These are phyloP conservation scores for Chrysosphaeria jannelii DNA, from an alignment of 2,329 filamentous ascomycete genomes.

Conservation along the genomic window DNA sequence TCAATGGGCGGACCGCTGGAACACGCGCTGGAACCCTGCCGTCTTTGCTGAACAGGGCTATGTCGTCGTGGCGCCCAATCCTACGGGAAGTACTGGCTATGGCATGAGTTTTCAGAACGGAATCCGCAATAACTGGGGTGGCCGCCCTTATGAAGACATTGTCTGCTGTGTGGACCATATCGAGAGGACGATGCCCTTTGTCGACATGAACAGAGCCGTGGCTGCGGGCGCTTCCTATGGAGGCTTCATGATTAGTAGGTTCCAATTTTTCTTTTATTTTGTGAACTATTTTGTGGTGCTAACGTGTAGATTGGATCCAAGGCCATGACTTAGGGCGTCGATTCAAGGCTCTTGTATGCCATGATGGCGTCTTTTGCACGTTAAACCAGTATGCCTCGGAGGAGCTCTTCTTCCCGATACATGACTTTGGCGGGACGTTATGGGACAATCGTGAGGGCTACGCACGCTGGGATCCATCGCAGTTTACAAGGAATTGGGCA, in stretches of 20 bases:
- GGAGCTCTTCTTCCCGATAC: conserved; percentile 39
- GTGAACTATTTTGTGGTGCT: conserved; percentile 1
- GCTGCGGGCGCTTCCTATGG: conserved; percentile 48
- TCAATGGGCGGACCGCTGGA: conserved; percentile 48
- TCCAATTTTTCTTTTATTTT: neutral
- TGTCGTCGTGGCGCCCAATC: conserved; percentile 53
- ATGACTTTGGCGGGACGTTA: conserved; percentile 31
- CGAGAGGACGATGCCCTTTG: conserved; percentile 28
- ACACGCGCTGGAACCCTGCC: conserved; percentile 60
- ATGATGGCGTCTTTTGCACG: conserved; percentile 61
- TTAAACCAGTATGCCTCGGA: conserved; percentile 32
- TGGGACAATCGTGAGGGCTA: conserved; percentile 33
- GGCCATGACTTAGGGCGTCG: conserved; percentile 54
- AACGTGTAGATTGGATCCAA: conserved; percentile 74
- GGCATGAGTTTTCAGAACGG: conserved; percentile 49
- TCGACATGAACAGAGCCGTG: conserved; percentile 39
- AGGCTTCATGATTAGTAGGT: conserved; percentile 50
- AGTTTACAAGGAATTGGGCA: conserved; percentile 36
- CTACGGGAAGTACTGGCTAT: conserved; percentile 58
- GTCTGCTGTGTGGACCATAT: conserved; percentile 52
- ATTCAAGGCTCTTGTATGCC: conserved; percentile 68
- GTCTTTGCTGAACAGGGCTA: conserved; percentile 74
- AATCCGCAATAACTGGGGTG: conserved; percentile 60
- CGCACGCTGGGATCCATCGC: conserved; percentile 38
- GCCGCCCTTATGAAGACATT: conserved; percentile 56